Percentiles rank a stretch among this genome's conserved stretches.
These are phyloP conservation scores for Pleurotus citrinopileatus DNA, from an alignment of 768 basidiomycete genomes.

Conservation along the genomic window DNA sequence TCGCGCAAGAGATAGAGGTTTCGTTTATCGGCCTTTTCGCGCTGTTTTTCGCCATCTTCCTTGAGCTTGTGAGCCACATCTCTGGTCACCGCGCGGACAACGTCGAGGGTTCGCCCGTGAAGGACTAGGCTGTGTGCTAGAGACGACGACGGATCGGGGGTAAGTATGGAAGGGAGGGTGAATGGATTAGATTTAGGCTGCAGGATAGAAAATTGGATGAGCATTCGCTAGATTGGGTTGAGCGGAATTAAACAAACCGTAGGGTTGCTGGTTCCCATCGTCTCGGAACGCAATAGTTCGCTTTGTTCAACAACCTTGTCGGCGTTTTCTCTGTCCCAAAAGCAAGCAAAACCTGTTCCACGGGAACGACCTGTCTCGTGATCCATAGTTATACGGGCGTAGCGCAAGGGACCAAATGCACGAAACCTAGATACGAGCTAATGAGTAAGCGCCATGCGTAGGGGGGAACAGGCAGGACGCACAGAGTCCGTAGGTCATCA, in stretches of 20 bases:
- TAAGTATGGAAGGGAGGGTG: constrained; percentile 82
- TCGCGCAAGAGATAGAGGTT: constrained; percentile 95
- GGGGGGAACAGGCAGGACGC: constrained; percentile 24
- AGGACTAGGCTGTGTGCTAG: constrained; percentile 81
- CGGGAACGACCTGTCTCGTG: constrained; percentile 79
- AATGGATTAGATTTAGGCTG: constrained; percentile 83
- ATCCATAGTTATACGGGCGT: constrained; percentile 90
- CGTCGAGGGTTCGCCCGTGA: constrained; percentile 91
- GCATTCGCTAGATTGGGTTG: background rate
- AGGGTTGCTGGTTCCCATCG: constrained; percentile 37
- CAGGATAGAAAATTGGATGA: background rate
- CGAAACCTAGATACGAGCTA: constrained; percentile 62
- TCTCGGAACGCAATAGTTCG: constrained; percentile 65
- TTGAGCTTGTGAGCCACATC: constrained; percentile 86
- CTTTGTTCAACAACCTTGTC: constrained; percentile 83
- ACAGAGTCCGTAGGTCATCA: constrained; percentile 87
- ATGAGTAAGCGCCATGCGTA: constrained; percentile 7
- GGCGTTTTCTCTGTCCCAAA: constrained; percentile 92
- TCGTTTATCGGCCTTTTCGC: constrained; percentile 91
- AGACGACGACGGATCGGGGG: constrained; percentile 88
- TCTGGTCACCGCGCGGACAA: constrained; percentile 85
- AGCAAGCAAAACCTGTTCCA: constrained; percentile 96
- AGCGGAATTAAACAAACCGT: constrained; percentile 21
- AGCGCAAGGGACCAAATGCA: constrained; percentile 87
- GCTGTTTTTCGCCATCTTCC: constrained; percentile 80